These are phyloP conservation scores for Nicotiana noctiflora DNA, from an alignment of 257 asterid genomes.

Conservation along the genomic window DNA sequence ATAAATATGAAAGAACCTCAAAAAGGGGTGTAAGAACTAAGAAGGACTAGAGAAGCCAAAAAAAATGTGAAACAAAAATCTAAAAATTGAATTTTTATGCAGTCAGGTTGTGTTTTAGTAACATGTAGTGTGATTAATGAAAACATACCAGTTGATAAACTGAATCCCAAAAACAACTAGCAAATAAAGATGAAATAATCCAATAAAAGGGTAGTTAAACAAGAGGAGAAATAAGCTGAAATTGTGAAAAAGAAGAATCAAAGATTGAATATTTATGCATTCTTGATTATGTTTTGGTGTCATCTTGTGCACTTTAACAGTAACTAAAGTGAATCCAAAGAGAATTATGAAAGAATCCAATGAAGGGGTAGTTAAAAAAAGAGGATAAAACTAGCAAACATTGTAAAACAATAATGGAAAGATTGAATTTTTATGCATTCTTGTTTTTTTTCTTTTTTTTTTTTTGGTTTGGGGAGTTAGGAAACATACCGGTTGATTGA, in stretches of 20 bases:
- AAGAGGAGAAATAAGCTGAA: neutral
- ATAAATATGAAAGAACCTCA: neutral
- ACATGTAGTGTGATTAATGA: neutral
- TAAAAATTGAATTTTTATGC: neutral
- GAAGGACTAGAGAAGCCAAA: neutral
- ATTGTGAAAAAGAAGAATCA: neutral
- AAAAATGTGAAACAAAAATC: neutral
- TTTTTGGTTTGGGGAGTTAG: neutral
- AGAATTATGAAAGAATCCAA: neutral
- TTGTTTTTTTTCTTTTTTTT: neutral
- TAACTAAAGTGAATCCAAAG: neutral
- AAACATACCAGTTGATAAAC: neutral
- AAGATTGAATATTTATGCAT: neutral
- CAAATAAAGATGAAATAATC: neutral
- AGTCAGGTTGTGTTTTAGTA: neutral
- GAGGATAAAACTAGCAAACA: neutral
- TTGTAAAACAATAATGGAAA: neutral
- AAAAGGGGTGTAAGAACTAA: neutral
- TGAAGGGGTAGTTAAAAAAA: neutral
- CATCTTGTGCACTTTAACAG: neutral
- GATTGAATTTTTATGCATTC: neutral
- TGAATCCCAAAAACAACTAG: neutral
- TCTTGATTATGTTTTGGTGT: neutral
- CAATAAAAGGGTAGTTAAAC: neutral
- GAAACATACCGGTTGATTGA: constrained; percentile 32